Evolutionary conservation across 208 protist species (phyloP).

Genomic region (Baffinella frigidus): DNA sequence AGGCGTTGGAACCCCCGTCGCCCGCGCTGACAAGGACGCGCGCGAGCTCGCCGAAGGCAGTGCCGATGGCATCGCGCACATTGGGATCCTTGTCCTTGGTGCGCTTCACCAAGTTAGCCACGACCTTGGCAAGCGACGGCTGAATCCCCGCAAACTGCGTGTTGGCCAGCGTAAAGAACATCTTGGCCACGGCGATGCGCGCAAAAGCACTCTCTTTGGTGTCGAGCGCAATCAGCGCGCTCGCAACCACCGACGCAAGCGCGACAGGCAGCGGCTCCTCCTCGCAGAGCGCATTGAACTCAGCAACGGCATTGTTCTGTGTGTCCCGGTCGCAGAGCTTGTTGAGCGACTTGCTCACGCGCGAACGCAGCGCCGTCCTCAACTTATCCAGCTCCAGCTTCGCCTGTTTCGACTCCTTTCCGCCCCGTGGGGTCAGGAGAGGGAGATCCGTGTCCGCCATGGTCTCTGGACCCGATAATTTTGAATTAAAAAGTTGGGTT

Average conservation of each 20-base stretch:
- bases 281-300: slow-evolving; percentile 26
- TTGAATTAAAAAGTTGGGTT: too few species aligned
- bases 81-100: neutral
- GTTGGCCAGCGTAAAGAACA: neutral
- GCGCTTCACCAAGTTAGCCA: neutral
- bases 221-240: neutral
- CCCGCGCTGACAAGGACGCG: neutral
- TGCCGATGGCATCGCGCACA: slow-evolving; percentile 7
- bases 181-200: neutral
- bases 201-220: neutral
- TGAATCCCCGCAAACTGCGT: neutral
- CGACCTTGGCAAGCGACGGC: neutral
- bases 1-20: neutral
- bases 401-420: neutral
- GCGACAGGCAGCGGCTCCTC: neutral
- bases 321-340: slow-evolving; percentile 33
- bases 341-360: neutral
- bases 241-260: neutral
- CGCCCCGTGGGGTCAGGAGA: too few species aligned
- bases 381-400: slow-evolving; percentile 8
- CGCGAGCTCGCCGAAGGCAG: neutral
- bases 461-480: too few species aligned
- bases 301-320: neutral
- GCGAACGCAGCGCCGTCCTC: too few species aligned
- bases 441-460: too few species aligned